These are phyloP conservation scores for Orychophragmus violaceus DNA, from an alignment of 345 rosid genomes.

Conservation along the genomic window DNA sequence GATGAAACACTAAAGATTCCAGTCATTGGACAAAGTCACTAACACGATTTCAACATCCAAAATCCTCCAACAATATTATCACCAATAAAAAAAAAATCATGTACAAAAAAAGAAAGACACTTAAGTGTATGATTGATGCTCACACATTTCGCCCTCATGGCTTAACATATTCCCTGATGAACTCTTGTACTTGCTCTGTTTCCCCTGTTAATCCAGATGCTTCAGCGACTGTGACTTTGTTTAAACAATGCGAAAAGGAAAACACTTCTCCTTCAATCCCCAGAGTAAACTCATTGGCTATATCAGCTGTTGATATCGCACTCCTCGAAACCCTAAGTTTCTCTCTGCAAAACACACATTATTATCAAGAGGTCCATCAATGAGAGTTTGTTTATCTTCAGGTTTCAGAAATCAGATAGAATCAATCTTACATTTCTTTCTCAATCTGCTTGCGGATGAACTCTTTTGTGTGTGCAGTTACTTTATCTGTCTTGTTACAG, in stretches of 20 bases:
- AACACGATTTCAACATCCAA: neutral
- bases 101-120: neutral
- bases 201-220: too few species aligned
- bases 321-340: too few species aligned
- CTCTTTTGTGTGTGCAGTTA: conserved; percentile 87
- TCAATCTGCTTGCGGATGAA: conserved; percentile 83
- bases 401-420: neutral
- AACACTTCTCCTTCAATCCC: too few species aligned
- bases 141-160: conserved; percentile 37
- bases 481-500: conserved; percentile 90
- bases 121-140: neutral
- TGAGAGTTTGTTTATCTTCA: neutral
- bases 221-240: conserved; percentile 62
- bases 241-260: conserved; percentile 65
- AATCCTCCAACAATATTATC: neutral
- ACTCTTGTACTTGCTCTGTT: conserved; percentile 58
- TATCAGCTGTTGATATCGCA: conserved; percentile 68
- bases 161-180: conserved; percentile 62
- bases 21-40: neutral
- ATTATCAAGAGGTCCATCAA: neutral
- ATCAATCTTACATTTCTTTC: conserved; percentile 71
- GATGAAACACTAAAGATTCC: neutral
- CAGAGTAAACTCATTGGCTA: conserved; percentile 62
- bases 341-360: conserved; percentile 14
- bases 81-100: neutral